Conservation (phyloP, 768 basidiomycete genomes). For the Lactifluus echinatus region DNA sequence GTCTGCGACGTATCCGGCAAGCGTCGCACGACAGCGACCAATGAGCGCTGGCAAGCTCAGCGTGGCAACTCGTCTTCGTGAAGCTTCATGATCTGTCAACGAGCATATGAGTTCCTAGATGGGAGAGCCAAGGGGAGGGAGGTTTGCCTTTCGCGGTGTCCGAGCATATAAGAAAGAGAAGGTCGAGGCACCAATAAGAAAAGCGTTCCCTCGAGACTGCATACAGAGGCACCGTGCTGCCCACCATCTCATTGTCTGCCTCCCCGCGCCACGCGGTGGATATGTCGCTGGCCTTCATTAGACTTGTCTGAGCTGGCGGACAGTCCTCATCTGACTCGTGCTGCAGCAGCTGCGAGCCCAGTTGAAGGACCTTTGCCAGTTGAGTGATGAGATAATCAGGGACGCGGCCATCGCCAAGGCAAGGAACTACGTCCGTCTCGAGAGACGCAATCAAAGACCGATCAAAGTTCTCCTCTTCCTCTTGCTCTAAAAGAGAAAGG, state of each 20-base stretch:
- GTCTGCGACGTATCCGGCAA: conserved; percentile 77
- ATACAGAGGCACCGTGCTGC: conserved; percentile 46
- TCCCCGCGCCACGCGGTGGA: not conserved
- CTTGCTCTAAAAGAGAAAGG: conserved; percentile 57
- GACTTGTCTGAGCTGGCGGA: conserved; percentile 9
- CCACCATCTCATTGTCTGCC: not conserved
- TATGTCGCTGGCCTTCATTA: conserved; percentile 14
- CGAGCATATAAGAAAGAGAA: conserved; percentile 76
- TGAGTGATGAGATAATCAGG: conserved; percentile 63
- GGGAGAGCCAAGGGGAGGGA: not conserved
- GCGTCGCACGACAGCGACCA: conserved; percentile 58
- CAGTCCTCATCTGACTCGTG: conserved; percentile 18
- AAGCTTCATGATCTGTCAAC: conserved; percentile 46
- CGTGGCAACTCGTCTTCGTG: conserved; percentile 61
- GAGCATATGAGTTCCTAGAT: not conserved
- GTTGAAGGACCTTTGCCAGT: conserved; percentile 61
- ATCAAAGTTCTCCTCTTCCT: conserved; percentile 80
- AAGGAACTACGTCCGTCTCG: conserved; percentile 72
- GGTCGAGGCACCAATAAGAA: conserved; percentile 88
- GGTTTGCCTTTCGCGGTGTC: conserved; percentile 48
- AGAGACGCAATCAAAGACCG: conserved; percentile 67
- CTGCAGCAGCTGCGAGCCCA: conserved; percentile 50
- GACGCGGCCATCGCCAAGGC: conserved; percentile 57
- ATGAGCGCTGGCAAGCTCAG: conserved; percentile 65
- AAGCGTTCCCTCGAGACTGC: conserved; percentile 73